Conservation (phyloP, 1,139 yeast species). For the Saccharomyces pastorianus region DNA sequence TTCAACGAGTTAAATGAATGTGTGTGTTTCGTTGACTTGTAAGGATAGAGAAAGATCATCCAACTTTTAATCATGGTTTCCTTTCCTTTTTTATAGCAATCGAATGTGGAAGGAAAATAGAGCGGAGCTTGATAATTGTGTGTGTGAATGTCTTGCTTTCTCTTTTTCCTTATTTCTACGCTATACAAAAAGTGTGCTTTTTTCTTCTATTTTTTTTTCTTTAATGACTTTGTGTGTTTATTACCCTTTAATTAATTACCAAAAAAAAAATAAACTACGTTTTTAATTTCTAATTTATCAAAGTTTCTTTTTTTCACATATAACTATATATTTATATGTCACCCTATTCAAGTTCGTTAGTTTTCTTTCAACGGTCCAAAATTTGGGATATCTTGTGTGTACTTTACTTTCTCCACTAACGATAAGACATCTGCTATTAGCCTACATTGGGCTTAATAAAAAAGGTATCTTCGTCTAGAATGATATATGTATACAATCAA, state of each 20-base stretch:
- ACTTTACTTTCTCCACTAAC: too few relatives aligned
- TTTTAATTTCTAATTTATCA: not conserved
- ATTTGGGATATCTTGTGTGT: not conserved
- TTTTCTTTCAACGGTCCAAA: not conserved
- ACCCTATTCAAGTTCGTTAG: not conserved
- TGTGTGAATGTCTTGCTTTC: not conserved
- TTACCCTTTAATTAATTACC: not conserved
- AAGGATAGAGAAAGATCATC: not conserved
- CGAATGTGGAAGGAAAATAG: not conserved
- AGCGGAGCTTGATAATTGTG: not conserved
- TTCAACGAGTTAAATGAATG: not conserved
- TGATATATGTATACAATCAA: not conserved
- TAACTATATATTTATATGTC: not conserved
- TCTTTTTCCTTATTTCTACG: not conserved
- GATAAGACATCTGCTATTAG: not conserved
- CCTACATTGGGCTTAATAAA: not conserved
- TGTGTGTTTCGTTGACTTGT: constrained; percentile 3
- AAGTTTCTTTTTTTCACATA: not conserved
- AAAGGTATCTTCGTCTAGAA: not conserved
- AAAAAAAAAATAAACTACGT: not conserved
- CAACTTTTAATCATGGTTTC: not conserved
- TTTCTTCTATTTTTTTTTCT: not conserved
- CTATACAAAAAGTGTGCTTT: not conserved
- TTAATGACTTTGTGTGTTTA: not conserved
- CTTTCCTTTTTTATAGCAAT: not conserved